Base-by-base conservation (phyloP, 176 grass and related monocot genomes). In the Hordeum marinum region DNA sequence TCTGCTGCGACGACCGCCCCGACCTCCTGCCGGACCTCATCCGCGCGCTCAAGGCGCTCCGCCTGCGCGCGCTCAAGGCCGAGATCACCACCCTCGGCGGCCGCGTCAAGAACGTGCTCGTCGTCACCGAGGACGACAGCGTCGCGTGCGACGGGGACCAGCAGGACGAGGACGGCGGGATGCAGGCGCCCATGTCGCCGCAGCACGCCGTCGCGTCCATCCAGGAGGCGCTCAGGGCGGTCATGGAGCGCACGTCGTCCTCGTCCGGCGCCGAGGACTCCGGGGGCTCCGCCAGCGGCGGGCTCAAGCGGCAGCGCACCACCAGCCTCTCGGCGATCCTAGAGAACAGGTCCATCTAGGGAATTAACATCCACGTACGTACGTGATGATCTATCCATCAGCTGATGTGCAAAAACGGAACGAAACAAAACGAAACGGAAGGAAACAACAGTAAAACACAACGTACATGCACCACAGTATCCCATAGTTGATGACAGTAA, bases 1-100 rank as follows among this genome's bases (percentile, higher is more conserved):
- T 99, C 83, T 99, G 97, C 84, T 99, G 97, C 86, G 94, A 99
- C 62, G 97, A 99, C 90, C 93, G 97, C 76, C 77, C 94, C 31
- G 97, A 99, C 84, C 94, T 99, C 23, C 88, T 96, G 7, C 92
- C 97, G 3, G 97, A 99, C 86, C 97, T 99, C 76, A 92, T 99
- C 85, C 90, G 88, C 66, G 89, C 97, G 23, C 93, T 99, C 79
- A 93, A 94, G 73, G 83, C 90, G 74, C 90, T 99, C 79, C 92
- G 80, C 39, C 94, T 99, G 18, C 91, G 93, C 27, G 84, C 97
- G 8, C 94, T 96, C 67, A 94, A 94, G 91, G 97, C 97, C 64
- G 97, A 99, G 82, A 99, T 99, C 78, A 91, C 94, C 76, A 99
- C 97, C 20, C 88, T 99, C 77, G 94, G 88, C 40, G 94, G 97